Evolutionary conservation across 768 basidiomycete genomes (phyloP).

Genomic region (Leccinum uliginosum): DNA sequence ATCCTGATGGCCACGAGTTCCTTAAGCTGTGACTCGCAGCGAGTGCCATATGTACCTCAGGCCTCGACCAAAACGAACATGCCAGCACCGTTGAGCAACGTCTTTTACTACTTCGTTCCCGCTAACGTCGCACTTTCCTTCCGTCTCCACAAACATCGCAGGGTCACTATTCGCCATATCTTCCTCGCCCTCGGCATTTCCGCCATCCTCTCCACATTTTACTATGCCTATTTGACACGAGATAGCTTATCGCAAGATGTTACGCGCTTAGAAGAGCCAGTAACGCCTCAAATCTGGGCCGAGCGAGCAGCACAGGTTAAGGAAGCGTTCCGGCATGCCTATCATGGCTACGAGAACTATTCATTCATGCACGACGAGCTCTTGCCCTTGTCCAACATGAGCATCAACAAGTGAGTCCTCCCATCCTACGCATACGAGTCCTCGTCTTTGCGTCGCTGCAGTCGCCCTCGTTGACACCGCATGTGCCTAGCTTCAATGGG

Average conservation of each 20-base stretch:
- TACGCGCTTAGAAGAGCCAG: background rate
- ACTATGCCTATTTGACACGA: conserved; percentile 14
- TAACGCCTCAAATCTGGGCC: conserved; percentile 40
- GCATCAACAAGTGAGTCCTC: conserved; percentile 48
- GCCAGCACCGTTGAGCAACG: background rate
- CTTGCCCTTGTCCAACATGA: conserved; percentile 43
- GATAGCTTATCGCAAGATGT: background rate
- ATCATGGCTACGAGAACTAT: conserved; percentile 56
- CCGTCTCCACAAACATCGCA: conserved; percentile 3
- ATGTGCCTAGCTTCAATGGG: conserved; percentile 41
- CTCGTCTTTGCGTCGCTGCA: background rate
- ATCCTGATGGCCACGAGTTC: background rate
- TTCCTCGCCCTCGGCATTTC: conserved; percentile 13
- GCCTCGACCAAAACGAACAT: background rate
- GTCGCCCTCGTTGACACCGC: background rate
- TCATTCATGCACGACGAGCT: conserved; percentile 65
- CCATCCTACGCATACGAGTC: background rate
- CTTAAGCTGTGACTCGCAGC: background rate
- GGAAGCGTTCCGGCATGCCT: conserved; percentile 64
- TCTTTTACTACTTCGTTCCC: background rate
- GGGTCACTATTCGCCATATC: conserved; percentile 17
- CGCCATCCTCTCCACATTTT: conserved; percentile 12
- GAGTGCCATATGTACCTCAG: no score
- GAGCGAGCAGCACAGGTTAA: conserved; percentile 53
- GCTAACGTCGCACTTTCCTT: background rate